Conservation (phyloP, 2,329 filamentous ascomycete genomes). For the Colletotrichum australisinense region DNA sequence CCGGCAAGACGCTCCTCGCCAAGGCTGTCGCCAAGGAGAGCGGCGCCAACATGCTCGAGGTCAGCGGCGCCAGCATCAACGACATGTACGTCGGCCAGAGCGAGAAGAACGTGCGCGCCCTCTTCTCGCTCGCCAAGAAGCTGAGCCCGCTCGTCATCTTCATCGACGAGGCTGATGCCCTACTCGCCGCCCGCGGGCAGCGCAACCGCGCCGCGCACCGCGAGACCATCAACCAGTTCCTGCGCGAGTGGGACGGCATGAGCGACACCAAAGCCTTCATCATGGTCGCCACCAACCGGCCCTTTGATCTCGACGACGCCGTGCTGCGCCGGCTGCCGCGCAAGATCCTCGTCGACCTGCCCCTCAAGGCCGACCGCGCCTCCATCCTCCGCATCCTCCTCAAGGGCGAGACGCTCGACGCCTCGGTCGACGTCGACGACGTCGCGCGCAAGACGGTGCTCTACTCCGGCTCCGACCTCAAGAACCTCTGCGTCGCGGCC, state of each 20-base stretch:
- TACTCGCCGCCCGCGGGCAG: slow-evolving; percentile 82
- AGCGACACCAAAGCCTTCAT: slow-evolving; percentile 87
- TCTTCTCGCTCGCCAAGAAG: slow-evolving; percentile 92
- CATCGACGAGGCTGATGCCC: slow-evolving; percentile 95
- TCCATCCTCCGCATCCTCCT: slow-evolving; percentile 80
- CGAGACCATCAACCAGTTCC: slow-evolving; percentile 95
- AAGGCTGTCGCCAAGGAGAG: slow-evolving; percentile 77
- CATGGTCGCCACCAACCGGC: slow-evolving; percentile 97
- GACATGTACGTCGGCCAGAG: slow-evolving; percentile 97
- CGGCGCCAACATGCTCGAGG: slow-evolving; percentile 82
- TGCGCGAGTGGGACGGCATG: slow-evolving; percentile 97
- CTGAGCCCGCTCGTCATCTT: slow-evolving; percentile 93
- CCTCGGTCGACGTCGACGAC: slow-evolving; percentile 68
- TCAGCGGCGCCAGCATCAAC: slow-evolving; percentile 91
- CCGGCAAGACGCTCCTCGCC: slow-evolving; percentile 77
- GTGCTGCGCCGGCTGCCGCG: slow-evolving; percentile 82
- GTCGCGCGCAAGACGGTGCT: slow-evolving; percentile 77
- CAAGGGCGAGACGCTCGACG: slow-evolving; percentile 72
- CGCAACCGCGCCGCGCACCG: slow-evolving; percentile 78
- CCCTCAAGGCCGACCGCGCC: slow-evolving; percentile 72
- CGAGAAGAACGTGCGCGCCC: slow-evolving; percentile 94
- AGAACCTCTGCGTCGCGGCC: slow-evolving; percentile 84
- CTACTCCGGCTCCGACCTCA: slow-evolving; percentile 86
- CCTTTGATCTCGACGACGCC: slow-evolving; percentile 93
- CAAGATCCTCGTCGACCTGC: slow-evolving; percentile 79